Percentiles rank a stretch among this genome's conserved stretches.
Evolutionary conservation across 2,329 filamentous ascomycete genomes (phyloP).

Genomic region (Neonectria ditissima): DNA sequence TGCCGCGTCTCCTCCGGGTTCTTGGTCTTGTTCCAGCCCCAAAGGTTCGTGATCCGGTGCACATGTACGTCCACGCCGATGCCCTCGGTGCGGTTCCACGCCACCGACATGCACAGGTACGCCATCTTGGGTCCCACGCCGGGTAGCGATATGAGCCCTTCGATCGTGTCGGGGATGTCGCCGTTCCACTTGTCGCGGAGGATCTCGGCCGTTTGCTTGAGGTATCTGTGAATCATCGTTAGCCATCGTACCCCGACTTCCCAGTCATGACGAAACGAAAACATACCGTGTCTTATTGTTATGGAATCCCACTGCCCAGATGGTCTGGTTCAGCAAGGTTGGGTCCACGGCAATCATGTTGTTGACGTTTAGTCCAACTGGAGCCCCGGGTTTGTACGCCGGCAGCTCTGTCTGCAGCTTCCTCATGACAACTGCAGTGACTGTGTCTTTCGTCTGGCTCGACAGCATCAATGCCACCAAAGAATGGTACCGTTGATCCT

Average conservation of each 20-base stretch:
- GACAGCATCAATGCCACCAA: slow-evolving; percentile 90
- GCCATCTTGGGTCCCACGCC: slow-evolving; percentile 97
- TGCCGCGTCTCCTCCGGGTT: slow-evolving; percentile 84
- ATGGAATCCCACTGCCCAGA: slow-evolving; percentile 89
- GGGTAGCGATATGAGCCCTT: slow-evolving; percentile 80
- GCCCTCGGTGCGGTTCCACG: slow-evolving; percentile 72
- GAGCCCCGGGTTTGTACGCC: slow-evolving; percentile 58
- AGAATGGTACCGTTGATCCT: slow-evolving; percentile 82
- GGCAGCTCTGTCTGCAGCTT: slow-evolving; percentile 80
- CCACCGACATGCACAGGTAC: slow-evolving; percentile 85
- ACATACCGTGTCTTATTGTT: slow-evolving; percentile 85
- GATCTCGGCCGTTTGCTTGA: slow-evolving; percentile 80
- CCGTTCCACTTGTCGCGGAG: slow-evolving; percentile 76
- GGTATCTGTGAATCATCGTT: slow-evolving; percentile 56
- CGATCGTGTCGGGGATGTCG: slow-evolving; percentile 84
- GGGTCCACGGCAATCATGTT: slow-evolving; percentile 81
- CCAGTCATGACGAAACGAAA: neutral
- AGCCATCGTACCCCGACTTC: slow-evolving; percentile 24
- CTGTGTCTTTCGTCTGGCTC: slow-evolving; percentile 92
- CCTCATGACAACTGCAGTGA: slow-evolving; percentile 85
- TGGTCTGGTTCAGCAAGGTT: slow-evolving; percentile 75
- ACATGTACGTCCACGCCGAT: slow-evolving; percentile 97
- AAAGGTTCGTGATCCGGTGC: slow-evolving; percentile 92
- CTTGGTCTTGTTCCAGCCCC: slow-evolving; percentile 88
- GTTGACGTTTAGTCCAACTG: slow-evolving; percentile 74